phyloP scores from a whole-genome alignment of 1,284 basidiomycete species.

The Melampsora americana region DNA sequence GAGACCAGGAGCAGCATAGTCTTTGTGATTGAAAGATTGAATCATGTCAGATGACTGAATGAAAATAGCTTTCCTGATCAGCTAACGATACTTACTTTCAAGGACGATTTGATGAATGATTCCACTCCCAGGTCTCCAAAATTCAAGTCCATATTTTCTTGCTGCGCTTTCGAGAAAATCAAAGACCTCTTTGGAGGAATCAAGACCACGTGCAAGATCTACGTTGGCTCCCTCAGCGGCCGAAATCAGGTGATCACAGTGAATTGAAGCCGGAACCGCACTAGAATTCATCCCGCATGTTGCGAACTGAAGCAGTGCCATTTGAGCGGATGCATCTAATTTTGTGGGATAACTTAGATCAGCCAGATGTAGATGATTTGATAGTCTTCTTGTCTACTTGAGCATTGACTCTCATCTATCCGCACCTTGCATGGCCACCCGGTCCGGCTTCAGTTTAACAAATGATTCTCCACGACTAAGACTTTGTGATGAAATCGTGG shows the following conservation, averaged over 20 bases:
- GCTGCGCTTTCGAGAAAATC: constrained; percentile 94
- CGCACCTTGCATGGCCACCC: constrained; percentile 87
- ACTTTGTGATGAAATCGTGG: constrained; percentile 59
- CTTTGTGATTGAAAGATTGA: constrained; percentile 24
- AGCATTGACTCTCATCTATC: constrained; percentile 41
- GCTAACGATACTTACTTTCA: constrained; percentile 61
- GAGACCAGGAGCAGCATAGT: constrained; percentile 58
- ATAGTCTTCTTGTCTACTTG: not conserved
- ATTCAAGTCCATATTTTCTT: constrained; percentile 77
- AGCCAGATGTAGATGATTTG: not conserved
- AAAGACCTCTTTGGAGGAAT: constrained; percentile 75
- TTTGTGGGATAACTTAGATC: not conserved
- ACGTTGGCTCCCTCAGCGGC: constrained; percentile 70
- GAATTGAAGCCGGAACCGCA: constrained; percentile 80
- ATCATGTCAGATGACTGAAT: constrained; percentile 60
- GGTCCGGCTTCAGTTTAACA: constrained; percentile 81
- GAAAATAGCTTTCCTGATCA: constrained; percentile 67
- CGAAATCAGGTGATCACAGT: constrained; percentile 87
- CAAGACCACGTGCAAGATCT: constrained; percentile 67
- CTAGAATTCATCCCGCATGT: constrained; percentile 82
- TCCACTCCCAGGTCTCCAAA: constrained; percentile 67
- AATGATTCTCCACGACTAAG: constrained; percentile 69
- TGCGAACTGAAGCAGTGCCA: constrained; percentile 94
- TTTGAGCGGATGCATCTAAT: constrained; percentile 88
- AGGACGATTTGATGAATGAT: constrained; percentile 98